Percentiles rank a stretch among this genome's conserved stretches.
Conservation (phyloP, 352 stramenopile genomes). For the Globisporangium cederbergense region DNA sequence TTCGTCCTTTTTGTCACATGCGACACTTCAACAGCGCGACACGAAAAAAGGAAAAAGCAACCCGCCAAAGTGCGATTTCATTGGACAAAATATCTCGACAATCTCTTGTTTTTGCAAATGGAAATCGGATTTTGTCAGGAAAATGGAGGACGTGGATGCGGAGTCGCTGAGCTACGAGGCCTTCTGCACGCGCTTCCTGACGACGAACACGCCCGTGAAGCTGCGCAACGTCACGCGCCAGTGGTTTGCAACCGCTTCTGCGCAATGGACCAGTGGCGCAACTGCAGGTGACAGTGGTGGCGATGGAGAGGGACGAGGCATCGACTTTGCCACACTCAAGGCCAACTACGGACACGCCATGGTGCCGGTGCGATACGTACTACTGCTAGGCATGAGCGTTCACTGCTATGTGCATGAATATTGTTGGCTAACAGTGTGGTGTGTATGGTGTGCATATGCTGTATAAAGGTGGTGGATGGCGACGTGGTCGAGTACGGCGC, state of each 20-base stretch:
- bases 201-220: constrained; percentile 60
- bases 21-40: not conserved
- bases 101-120: not conserved
- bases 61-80: constrained; percentile 1
- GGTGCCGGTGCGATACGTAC: constrained; percentile 37
- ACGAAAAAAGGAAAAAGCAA: not conserved
- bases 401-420: not conserved
- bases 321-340: constrained; percentile 28
- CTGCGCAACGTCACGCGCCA: constrained; percentile 49
- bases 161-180: constrained; percentile 51
- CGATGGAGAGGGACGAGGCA: not conserved
- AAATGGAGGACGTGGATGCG: constrained; percentile 64
- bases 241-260: constrained; percentile 25
- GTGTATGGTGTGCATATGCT: not conserved
- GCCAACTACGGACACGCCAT: constrained; percentile 41
- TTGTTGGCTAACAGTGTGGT: not conserved
- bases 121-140: not conserved
- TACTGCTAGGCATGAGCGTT: not conserved
- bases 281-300: constrained; percentile 18
- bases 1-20: constrained; percentile 2
- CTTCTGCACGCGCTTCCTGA: constrained; percentile 77
- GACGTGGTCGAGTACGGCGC: constrained; percentile 55
- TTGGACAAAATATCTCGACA: constrained; percentile 1
- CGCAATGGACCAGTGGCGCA: constrained; percentile 12
- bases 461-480: constrained; percentile 53